Percentiles rank a stretch among this genome's conserved stretches.
Evolutionary conservation across 495 filamentous ascomycete species (phyloP).

Genomic region (Diplogelasinospora grovesii): DNA sequence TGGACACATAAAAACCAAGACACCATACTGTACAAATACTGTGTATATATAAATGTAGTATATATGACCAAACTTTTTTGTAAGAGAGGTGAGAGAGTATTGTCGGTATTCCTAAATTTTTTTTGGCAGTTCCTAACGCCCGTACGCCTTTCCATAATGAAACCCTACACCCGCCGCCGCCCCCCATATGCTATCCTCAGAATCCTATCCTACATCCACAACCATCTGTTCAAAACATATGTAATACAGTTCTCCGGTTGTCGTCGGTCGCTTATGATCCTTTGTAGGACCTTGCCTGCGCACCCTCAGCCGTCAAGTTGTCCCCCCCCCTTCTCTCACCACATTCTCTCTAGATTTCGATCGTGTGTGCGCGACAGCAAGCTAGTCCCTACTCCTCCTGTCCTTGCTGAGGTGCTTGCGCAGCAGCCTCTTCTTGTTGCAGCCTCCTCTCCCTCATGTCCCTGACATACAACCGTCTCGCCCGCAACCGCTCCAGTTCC

Average conservation of each 20-base stretch:
- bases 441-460: slow-evolving; percentile 54
- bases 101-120: background rate
- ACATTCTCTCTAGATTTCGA: too few species aligned
- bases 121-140: too few species aligned
- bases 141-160: background rate
- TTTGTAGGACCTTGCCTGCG: background rate
- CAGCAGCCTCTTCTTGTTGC: too few species aligned
- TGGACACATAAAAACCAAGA: slow-evolving; percentile 22
- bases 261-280: too few species aligned
- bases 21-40: background rate
- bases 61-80: background rate
- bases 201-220: background rate
- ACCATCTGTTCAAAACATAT: too few species aligned
- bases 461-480: slow-evolving; percentile 51
- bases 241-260: too few species aligned
- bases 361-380: too few species aligned
- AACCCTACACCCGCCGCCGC: background rate
- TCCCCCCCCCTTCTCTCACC: too few species aligned
- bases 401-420: slow-evolving; percentile 25
- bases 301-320: background rate
- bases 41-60: slow-evolving; percentile 8
- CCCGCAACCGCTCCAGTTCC: slow-evolving; percentile 68
- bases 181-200: background rate
- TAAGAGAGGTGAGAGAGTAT: background rate
- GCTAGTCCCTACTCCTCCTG: slow-evolving; percentile 13